Evolutionary conservation across 2,329 filamentous ascomycete genomes (phyloP).

Genomic region (Aspergillus fumigatiaffinis): DNA sequence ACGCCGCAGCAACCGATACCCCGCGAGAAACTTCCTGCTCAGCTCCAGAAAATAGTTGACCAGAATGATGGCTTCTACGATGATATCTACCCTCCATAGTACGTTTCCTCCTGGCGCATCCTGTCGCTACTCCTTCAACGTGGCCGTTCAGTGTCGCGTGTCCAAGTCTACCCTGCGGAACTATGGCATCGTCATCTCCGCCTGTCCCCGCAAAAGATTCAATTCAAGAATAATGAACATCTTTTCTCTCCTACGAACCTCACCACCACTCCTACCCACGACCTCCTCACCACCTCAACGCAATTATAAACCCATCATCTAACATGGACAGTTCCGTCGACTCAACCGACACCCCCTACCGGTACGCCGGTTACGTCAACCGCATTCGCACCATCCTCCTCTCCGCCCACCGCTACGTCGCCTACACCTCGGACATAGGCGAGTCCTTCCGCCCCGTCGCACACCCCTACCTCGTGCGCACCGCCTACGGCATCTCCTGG

Average conservation of each 20-base stretch:
- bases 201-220: constrained; percentile 3
- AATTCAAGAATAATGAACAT: not conserved
- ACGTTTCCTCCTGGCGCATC: constrained; percentile 36
- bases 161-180: not conserved
- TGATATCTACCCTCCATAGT: constrained; percentile 74
- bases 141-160: not conserved
- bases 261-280: not conserved
- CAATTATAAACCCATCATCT: constrained; percentile 7
- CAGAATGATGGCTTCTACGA: constrained; percentile 71
- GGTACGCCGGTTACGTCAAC: constrained; percentile 89
- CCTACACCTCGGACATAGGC: constrained; percentile 94
- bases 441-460: constrained; percentile 93
- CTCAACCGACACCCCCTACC: constrained; percentile 77
- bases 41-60: constrained; percentile 55
- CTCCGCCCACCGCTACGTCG: constrained; percentile 90
- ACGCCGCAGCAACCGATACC: constrained; percentile 38
- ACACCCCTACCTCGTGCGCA: constrained; percentile 74
- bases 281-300: not conserved
- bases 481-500: constrained; percentile 90
- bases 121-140: not conserved
- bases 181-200: not conserved
- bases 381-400: constrained; percentile 82
- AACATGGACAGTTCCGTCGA: constrained; percentile 59
- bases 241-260: not conserved
- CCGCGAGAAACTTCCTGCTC: constrained; percentile 50